Base-by-base conservation (phyloP, 345 rosid genomes). In the Salix viminalis region DNA sequence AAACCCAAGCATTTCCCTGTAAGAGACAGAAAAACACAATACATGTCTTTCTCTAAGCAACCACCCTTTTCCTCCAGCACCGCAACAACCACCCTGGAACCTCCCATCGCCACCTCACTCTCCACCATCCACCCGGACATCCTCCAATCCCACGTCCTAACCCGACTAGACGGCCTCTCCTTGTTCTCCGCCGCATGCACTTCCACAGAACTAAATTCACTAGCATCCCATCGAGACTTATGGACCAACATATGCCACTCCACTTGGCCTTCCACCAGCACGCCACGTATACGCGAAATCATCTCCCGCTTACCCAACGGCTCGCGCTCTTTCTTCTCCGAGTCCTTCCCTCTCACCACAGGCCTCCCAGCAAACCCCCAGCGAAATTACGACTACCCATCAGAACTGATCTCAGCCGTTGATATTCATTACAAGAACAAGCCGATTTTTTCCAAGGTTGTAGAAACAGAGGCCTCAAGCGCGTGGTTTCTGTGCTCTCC, bases 261-360 rank as follows among this genome's bases (percentile, higher is more conserved):
- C 81, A 87, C 90, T 64, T 94, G 96, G 94, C 98, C 98, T 30
- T 94, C 98, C 72, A 86, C 92, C n/a, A 36, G 50, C 26, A 23
- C 42, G 32, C 87, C 88, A 46, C 79, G 76, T 24, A 23, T 91
- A 18, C 80, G 65, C 42, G 65, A 65, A 19, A 71, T 83, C 37
- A 87, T 88, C 77, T 82, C 89, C 71, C 2, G 82, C 7, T 83
- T 89, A 83, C 81, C 85, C 32, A 18, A 70, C 54, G 96, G 88
- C 42, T 84, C 87, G 60, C 92, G 91, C 77, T 89, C 90, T 7
- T 92, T 94, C 81, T 94, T 89, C 91, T 87, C 97, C 58, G 81
- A 87, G 69, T 87, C 89, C 6, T 91, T 84, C 79, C 77, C 88
- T 60, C 77, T 68, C 62, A 4, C 24, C 46, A 7, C 30, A 0